Conservation (phyloP, 345 rosid species). For the Brassica napus region DNA sequence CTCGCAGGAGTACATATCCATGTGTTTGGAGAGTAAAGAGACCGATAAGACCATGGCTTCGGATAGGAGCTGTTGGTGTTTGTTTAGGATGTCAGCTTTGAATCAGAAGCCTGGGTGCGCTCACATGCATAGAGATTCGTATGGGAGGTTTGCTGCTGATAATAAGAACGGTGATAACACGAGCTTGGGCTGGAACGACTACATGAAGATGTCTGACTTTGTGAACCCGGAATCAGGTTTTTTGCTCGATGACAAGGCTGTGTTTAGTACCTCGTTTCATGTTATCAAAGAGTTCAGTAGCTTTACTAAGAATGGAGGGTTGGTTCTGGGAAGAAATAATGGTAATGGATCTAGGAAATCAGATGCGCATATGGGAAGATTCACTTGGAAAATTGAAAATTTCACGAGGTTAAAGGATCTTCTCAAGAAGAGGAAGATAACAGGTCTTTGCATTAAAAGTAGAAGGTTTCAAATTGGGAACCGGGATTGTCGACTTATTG, state of each 20-base stretch:
- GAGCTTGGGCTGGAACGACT: slow-evolving; percentile 97
- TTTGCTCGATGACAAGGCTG: slow-evolving; percentile 81
- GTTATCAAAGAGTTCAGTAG: slow-evolving; percentile 84
- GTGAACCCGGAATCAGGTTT: slow-evolving; percentile 70
- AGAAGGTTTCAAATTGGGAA: slow-evolving; percentile 98
- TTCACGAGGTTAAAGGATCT: slow-evolving; percentile 92
- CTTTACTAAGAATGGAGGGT: slow-evolving; percentile 66
- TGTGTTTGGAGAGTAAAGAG: slow-evolving; percentile 98
- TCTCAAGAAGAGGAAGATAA: slow-evolving; percentile 94
- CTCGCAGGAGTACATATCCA: slow-evolving; percentile 77
- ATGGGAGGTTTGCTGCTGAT: slow-evolving; percentile 92
- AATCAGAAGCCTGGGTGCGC: slow-evolving; percentile 85
- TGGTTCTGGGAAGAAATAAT: slow-evolving; percentile 59
- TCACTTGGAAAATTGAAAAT: slow-evolving; percentile 89
- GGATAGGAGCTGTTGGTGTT: slow-evolving; percentile 98
- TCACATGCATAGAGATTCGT: slow-evolving; percentile 91
- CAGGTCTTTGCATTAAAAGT: slow-evolving; percentile 96
- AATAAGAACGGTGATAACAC: slow-evolving; percentile 96
- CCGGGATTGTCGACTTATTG: slow-evolving; percentile 96
- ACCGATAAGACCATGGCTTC: slow-evolving; percentile 66
- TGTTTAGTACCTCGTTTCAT: slow-evolving; percentile 89
- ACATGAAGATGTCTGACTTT: slow-evolving; percentile 93
- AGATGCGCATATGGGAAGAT: slow-evolving; percentile 88
- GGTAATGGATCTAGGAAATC: slow-evolving; percentile 73
- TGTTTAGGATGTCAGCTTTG: slow-evolving; percentile 93